Conservation (phyloP, 345 rosid species). For the Sonneratia caseolaris region DNA sequence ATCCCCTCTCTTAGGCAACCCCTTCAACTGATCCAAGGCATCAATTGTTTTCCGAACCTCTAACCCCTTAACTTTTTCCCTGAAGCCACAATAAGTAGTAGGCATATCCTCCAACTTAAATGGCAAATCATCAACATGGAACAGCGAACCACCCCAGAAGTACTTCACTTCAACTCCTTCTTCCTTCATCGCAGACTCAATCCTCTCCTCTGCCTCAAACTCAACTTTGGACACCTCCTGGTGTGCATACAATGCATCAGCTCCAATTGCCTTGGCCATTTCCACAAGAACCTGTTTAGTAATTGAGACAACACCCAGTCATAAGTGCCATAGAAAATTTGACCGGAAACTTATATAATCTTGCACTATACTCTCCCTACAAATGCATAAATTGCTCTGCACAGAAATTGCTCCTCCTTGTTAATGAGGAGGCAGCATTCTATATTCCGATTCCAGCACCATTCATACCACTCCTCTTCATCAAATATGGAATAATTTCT, state of each 20-base stretch:
- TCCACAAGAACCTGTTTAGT: conserved; percentile 28
- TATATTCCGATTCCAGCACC: conserved; percentile 1
- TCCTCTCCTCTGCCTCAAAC: conserved; percentile 73
- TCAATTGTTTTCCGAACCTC: conserved; percentile 70
- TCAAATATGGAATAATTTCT: not conserved
- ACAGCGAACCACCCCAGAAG: conserved; percentile 64
- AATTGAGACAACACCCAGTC: not conserved
- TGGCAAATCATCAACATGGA: conserved; percentile 78
- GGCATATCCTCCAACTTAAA: conserved; percentile 75
- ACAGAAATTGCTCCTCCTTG: not conserved
- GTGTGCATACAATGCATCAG: conserved; percentile 78
- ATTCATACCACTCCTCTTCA: not conserved
- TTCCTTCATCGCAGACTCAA: conserved; percentile 69
- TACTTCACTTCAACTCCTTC: conserved; percentile 76
- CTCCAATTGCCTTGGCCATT: conserved; percentile 72
- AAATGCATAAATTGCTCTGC: not conserved
- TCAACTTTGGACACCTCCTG: conserved; percentile 76
- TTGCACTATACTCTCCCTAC: no score
- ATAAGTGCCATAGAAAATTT: not conserved
- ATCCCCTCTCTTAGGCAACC: conserved; percentile 70
- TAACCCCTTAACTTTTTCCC: conserved; percentile 51
- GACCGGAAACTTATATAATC: not conserved
- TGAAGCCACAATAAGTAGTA: conserved; percentile 19
- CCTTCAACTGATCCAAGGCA: conserved; percentile 66
- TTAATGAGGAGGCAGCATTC: not conserved